Conservation (phyloP, 2,329 filamentous ascomycete genomes). For the Alternaria longipes region DNA sequence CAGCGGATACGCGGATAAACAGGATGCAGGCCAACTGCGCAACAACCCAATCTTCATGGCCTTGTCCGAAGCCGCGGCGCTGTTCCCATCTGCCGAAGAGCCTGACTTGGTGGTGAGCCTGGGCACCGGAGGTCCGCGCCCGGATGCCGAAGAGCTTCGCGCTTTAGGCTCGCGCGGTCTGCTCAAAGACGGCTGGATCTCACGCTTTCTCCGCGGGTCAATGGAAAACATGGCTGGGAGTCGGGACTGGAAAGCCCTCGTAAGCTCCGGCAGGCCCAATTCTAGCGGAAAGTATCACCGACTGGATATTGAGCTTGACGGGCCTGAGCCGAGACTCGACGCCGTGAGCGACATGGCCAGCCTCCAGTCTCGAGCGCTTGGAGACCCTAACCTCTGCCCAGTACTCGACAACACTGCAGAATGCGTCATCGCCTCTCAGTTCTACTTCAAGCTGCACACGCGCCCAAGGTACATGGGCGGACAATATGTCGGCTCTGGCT, state of each 20-base stretch:
- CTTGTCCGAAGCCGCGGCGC: neutral
- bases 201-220: neutral
- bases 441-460: neutral
- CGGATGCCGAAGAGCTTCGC: neutral
- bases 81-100: neutral
- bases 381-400: neutral
- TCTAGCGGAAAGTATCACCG: neutral
- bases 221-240: neutral
- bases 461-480: neutral
- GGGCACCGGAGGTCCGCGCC: neutral
- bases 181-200: constrained; percentile 1
- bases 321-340: neutral
- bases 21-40: neutral
- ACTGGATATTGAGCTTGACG: too few species aligned
- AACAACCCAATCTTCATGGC: constrained; percentile 1
- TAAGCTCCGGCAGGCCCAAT: neutral
- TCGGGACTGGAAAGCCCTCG: neutral
- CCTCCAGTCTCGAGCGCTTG: neutral
- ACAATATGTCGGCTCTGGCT: constrained; percentile 2
- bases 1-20: neutral
- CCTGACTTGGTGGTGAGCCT: constrained; percentile 1
- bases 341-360: constrained; percentile 1
- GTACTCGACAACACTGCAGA: neutral
- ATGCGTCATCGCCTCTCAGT: neutral
- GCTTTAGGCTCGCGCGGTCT: neutral